A percentile compares a stretch with the other conserved stretches of the same genome.
Evolutionary conservation across 257 asterid species (phyloP).

Genomic region (Misopates orontium): DNA sequence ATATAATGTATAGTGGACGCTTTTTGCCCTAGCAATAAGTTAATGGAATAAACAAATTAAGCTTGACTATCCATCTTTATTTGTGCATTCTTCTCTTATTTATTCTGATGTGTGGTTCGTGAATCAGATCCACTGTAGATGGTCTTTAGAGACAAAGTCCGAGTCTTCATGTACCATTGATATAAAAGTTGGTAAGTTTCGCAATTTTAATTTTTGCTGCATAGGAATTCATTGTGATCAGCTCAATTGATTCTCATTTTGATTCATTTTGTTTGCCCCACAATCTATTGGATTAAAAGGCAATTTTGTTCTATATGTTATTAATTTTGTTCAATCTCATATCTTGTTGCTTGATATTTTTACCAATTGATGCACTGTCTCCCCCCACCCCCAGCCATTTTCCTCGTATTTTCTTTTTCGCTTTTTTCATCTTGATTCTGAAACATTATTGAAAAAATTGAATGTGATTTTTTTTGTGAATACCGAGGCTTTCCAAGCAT

Average conservation of each 20-base stretch:
- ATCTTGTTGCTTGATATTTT: constrained; percentile 21
- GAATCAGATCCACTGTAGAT: constrained; percentile 85
- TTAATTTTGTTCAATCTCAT: neutral
- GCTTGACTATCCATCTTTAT: neutral
- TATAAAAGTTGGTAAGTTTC: constrained; percentile 84
- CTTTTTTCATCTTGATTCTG: too few species aligned
- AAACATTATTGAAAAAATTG: too few species aligned
- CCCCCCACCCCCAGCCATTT: too few species aligned
- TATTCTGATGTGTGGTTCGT: constrained; percentile 19
- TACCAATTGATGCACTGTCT: too few species aligned
- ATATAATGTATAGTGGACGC: neutral
- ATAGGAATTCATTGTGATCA: too few species aligned
- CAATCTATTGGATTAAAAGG: too few species aligned
- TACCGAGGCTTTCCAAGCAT: too few species aligned
- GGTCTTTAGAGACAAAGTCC: constrained; percentile 67
- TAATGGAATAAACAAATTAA: constrained; percentile 9
- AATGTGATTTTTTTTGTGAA: too few species aligned
- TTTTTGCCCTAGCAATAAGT: constrained; percentile 10
- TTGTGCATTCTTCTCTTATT: constrained; percentile 21
- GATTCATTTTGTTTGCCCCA: too few species aligned
- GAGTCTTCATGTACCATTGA: constrained; percentile 72
- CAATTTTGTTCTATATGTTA: neutral
- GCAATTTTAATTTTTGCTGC: constrained; percentile 10
- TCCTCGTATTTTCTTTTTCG: too few species aligned
- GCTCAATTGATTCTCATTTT: too few species aligned